Percentiles rank a stretch among this genome's conserved stretches.
Conservation (phyloP, 1,139 yeast genomes). For the Sugiyamaella xylanicola region DNA sequence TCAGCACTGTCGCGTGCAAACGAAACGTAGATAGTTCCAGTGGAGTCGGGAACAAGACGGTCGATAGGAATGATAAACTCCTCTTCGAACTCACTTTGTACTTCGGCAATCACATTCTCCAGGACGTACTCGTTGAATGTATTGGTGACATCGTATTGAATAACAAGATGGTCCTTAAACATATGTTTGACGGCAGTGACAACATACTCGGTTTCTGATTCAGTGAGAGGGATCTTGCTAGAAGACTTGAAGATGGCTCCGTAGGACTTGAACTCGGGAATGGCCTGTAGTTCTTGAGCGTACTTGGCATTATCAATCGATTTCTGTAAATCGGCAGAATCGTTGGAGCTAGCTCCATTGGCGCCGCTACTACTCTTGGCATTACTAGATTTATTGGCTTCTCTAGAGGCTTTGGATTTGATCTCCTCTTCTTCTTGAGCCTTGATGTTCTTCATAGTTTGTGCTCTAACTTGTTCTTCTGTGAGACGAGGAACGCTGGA, state of each 20-base stretch:
- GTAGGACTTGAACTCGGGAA: constrained; percentile 69
- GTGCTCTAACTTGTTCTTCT: constrained; percentile 64
- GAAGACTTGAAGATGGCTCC: constrained; percentile 81
- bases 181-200: constrained; percentile 83
- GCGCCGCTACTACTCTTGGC: constrained; percentile 27
- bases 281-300: constrained; percentile 63
- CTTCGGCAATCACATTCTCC: constrained; percentile 76
- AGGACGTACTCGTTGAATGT: constrained; percentile 77
- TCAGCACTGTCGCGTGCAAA: constrained; percentile 57
- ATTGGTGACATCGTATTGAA: constrained; percentile 84
- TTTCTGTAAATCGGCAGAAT: constrained; percentile 44
- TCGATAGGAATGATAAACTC: constrained; percentile 76
- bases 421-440: constrained; percentile 50
- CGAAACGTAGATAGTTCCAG: constrained; percentile 79
- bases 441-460: constrained; percentile 52
- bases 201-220: constrained; percentile 90
- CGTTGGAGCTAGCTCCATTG: constrained; percentile 46
- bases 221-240: constrained; percentile 71
- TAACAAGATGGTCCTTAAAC: constrained; percentile 72
- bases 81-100: constrained; percentile 61
- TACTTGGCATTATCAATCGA: constrained; percentile 57
- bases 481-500: constrained; percentile 62
- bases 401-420: constrained; percentile 5
- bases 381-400: constrained; percentile 13
- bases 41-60: constrained; percentile 66